These are phyloP conservation scores for Cladosporium sp. DNA, from an alignment of 2,329 filamentous ascomycete species.

Conservation along the genomic window DNA sequence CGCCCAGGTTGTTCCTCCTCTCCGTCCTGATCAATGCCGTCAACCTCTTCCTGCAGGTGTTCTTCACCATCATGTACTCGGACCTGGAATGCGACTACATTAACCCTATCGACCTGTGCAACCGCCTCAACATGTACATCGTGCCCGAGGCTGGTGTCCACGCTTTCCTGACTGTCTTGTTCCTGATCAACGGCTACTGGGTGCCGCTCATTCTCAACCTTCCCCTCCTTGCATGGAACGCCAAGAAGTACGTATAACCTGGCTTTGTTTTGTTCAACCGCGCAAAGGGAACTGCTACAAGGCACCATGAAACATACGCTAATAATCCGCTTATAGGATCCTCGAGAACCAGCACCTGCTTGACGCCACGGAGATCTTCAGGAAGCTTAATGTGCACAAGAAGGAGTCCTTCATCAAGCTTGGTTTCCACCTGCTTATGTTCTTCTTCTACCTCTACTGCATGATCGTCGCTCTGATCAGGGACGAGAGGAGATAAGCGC, in stretches of 20 bases:
- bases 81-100: conserved; percentile 99
- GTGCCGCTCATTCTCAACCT: conserved; percentile 87
- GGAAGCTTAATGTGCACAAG: conserved; percentile 98
- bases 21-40: conserved; percentile 99
- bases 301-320: conserved; percentile 26
- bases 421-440: conserved; percentile 98
- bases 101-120: conserved; percentile 99
- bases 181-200: conserved; percentile 99
- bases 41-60: conserved; percentile 99
- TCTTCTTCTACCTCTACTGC: conserved; percentile 92
- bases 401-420: conserved; percentile 99
- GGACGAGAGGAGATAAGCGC: conserved; percentile 62
- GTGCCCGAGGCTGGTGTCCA: conserved; percentile 97
- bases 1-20: conserved; percentile 80
- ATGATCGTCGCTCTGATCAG: conserved; percentile 82
- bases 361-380: conserved; percentile 98
- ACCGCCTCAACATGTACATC: conserved; percentile 99
- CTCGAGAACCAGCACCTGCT: conserved; percentile 95
- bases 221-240: conserved; percentile 88
- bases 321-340: conserved; percentile 63
- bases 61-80: conserved; percentile 99
- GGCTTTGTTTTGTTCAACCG: neutral
- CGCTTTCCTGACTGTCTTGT: conserved; percentile 90
- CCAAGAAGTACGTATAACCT: conserved; percentile 83
- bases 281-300: neutral